Conservation (phyloP, 768 basidiomycete species). For the Serendipita sp. region DNA sequence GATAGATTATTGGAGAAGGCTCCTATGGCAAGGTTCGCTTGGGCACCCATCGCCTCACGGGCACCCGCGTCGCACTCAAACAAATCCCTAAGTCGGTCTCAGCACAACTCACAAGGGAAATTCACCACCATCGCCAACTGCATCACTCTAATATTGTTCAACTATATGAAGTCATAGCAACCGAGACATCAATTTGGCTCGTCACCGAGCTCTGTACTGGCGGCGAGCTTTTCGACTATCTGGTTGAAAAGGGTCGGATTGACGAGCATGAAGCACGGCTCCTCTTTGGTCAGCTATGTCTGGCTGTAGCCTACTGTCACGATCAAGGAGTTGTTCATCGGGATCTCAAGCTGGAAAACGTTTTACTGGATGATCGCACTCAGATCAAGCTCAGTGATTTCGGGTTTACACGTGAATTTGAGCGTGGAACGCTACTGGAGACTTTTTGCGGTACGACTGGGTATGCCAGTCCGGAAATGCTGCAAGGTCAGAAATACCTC, state of each 20-base stretch:
- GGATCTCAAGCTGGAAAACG: constrained; percentile 93
- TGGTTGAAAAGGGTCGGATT: constrained; percentile 83
- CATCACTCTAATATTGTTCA: constrained; percentile 93
- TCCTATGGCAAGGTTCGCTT: constrained; percentile 92
- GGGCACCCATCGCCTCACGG: constrained; percentile 84
- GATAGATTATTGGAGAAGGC: constrained; percentile 29
- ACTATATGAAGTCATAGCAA: constrained; percentile 95
- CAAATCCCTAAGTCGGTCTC: constrained; percentile 93
- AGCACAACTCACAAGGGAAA: constrained; percentile 82
- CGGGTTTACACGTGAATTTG: constrained; percentile 87
- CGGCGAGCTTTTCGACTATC: constrained; percentile 95
- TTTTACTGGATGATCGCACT: constrained; percentile 77
- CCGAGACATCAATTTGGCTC: constrained; percentile 90
- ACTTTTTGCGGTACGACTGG: constrained; percentile 93
- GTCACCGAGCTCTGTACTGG: constrained; percentile 93
- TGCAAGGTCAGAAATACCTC: constrained; percentile 71
- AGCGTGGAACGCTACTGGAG: constrained; percentile 60
- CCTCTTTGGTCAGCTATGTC: constrained; percentile 90
- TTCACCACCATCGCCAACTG: constrained; percentile 92
- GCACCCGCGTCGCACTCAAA: constrained; percentile 87
- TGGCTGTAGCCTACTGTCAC: constrained; percentile 87
- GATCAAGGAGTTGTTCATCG: constrained; percentile 87
- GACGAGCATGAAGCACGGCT: constrained; percentile 67
- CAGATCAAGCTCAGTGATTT: constrained; percentile 89
- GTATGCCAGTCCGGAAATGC: constrained; percentile 83